A percentile compares a stretch with the other conserved stretches of the same genome.
Conservation (phyloP, 2,329 filamentous ascomycete species). For the Chalara sp. region DNA sequence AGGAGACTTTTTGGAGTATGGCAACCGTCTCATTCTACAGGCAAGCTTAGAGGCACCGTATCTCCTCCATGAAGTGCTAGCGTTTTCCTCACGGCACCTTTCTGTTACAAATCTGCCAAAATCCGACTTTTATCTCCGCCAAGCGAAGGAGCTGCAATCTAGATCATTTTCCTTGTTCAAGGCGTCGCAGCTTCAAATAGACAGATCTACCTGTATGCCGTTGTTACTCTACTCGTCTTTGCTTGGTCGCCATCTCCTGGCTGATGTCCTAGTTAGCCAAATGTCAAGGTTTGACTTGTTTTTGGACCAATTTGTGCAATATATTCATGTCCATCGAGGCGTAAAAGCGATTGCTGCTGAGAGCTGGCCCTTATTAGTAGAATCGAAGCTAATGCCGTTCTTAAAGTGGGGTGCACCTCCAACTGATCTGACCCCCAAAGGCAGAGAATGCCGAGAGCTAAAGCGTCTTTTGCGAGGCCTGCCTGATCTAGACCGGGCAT, state of each 20-base stretch:
- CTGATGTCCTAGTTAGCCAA: neutral
- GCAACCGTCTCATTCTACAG: neutral
- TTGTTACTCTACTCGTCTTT: neutral
- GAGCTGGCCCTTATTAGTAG: neutral
- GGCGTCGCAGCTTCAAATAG: neutral
- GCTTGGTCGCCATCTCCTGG: neutral
- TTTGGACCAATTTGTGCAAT: neutral
- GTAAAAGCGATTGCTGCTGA: neutral
- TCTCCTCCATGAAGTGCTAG: neutral
- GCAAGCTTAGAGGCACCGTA: neutral
- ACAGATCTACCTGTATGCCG: neutral
- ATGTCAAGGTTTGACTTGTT: neutral
- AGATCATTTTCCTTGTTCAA: neutral
- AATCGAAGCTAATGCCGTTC: neutral
- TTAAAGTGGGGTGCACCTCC: neutral
- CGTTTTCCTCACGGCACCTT: neutral
- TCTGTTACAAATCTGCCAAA: neutral
- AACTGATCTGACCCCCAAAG: neutral
- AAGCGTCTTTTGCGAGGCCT: neutral
- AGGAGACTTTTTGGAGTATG: neutral
- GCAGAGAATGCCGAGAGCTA: neutral
- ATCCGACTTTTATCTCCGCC: neutral
- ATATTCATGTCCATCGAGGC: neutral
- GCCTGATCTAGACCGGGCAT: neutral
- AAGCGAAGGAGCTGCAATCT: neutral